Conservation (phyloP, 2,329 filamentous ascomycete species). For the Penicillium rolfsii region DNA sequence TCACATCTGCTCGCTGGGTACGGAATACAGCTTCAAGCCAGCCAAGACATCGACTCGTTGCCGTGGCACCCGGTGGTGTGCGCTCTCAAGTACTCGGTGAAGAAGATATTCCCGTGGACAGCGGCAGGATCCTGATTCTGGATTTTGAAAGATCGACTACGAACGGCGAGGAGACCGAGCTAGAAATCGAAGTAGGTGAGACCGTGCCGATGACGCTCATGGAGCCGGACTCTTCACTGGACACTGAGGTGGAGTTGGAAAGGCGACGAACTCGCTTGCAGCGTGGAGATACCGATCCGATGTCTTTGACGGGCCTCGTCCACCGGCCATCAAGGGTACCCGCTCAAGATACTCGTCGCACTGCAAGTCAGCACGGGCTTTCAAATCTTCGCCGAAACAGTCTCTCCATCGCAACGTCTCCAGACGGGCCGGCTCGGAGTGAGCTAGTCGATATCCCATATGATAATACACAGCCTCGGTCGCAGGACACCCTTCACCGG, state of each 20-base stretch:
- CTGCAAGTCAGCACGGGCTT: conserved; percentile 25
- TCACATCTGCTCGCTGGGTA: conserved; percentile 74
- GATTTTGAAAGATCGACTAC: conserved; percentile 69
- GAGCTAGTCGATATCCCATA: conserved; percentile 69
- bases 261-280: conserved; percentile 71
- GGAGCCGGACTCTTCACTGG: conserved; percentile 74
- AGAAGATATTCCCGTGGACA: conserved; percentile 76
- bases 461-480: conserved; percentile 71
- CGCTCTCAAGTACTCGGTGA: conserved; percentile 65
- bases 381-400: conserved; percentile 32
- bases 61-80: conserved; percentile 71
- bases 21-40: conserved; percentile 54
- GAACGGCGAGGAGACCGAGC: conserved; percentile 60
- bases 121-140: conserved; percentile 71
- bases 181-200: conserved; percentile 75
- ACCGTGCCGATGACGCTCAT: conserved; percentile 69
- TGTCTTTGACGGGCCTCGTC: conserved; percentile 40
- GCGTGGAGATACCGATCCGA: conserved; percentile 53
- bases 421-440: conserved; percentile 25
- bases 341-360: conserved; percentile 31
- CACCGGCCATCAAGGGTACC: conserved; percentile 25
- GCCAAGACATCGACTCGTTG: conserved; percentile 57
- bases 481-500: conserved; percentile 69
- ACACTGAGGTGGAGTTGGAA: conserved; percentile 77
- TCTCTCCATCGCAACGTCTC: conserved; percentile 32